phyloP scores from a whole-genome alignment of 345 rosid species.

The Psidium guajava region DNA sequence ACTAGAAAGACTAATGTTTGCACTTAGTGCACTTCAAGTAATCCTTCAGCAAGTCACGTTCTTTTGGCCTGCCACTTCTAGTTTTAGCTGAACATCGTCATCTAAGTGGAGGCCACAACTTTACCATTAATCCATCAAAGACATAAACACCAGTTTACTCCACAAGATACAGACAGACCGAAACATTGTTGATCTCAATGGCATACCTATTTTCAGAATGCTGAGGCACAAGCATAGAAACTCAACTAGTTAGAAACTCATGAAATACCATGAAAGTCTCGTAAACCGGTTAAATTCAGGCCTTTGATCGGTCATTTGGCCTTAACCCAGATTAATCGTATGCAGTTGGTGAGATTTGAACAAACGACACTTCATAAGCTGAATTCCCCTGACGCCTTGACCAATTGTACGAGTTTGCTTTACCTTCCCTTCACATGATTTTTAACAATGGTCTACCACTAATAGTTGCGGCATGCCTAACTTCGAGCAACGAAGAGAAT shows the following conservation, averaged over 20 bases:
- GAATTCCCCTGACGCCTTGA: neutral
- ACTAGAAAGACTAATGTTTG: neutral
- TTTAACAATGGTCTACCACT: neutral
- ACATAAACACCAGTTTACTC: neutral
- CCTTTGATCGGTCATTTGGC: accelerated
- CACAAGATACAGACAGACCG: neutral
- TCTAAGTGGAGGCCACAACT: neutral
- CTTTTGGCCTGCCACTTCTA: neutral
- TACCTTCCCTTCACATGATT: no score
- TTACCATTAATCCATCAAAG: neutral
- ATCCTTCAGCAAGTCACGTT: neutral
- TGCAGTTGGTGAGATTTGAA: neutral
- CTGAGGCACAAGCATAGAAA: accelerated
- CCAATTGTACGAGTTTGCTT: neutral
- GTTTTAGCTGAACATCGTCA: neutral
- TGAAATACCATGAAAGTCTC: neutral
- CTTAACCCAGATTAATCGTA: neutral
- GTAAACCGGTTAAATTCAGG: neutral
- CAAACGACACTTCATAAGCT: neutral
- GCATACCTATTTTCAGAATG: neutral
- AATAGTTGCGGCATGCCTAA: neutral
- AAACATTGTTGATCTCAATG: neutral
- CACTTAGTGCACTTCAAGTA: neutral
- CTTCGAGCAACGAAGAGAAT: neutral
- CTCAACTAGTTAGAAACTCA: accelerated